Base-by-base conservation (phyloP, 2,329 filamentous ascomycete genomes). In the Fusarium neocosmosporiellum region DNA sequence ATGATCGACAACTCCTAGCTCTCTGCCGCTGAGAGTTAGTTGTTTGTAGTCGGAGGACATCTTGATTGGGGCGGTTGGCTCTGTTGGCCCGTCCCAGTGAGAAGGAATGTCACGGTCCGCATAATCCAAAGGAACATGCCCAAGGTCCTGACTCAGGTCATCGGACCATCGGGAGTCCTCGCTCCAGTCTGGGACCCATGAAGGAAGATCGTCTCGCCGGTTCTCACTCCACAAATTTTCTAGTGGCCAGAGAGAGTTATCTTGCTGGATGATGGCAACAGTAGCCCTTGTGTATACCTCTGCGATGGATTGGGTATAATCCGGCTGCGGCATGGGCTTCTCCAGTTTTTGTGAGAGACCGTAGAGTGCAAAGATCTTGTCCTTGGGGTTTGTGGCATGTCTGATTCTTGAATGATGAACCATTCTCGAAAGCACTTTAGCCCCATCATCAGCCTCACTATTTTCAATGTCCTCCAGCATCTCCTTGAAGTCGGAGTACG, bases 311-410 rank as follows among this genome's bases (percentile, higher is more conserved):
- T 57, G 22, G 3, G 20, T 39, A n/a, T 57, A 57, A 13, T 57
- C 22, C 2, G 54, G 54, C 6, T n/a, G 54, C 16, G 54, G 34
- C 22, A 57, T 57, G 3, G 54, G 33, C 2, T 29, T 57, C 16
- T 13, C 7, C 14, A 57, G 54, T 10, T 24, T n/a, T 2, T 37
- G 88, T 27, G 54, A 36, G 4, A 57, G 54, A 14, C 54, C 54
- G 7, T 57, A 57, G 10, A 57, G 34, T n/a, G 54, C 54, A 36
- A 57, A 57, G 22, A 57, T 57, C 20, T 57, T 39, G 20, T 57
- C 54, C 11, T 57, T 57, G 33, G 54, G 54, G 10, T 57, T 57
- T n/a, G 54, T 57, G 22, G 54, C 54, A 20, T 57, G 54, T 39
- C 54, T n/a, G 10, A 57, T 57, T 6, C 54, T 57, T 3, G 54